Evolutionary conservation across 2,329 filamentous ascomycete species (phyloP), one percentile per base, ranked within the genome.

Genomic region (Tolypocladium ophioglossoides): DNA sequence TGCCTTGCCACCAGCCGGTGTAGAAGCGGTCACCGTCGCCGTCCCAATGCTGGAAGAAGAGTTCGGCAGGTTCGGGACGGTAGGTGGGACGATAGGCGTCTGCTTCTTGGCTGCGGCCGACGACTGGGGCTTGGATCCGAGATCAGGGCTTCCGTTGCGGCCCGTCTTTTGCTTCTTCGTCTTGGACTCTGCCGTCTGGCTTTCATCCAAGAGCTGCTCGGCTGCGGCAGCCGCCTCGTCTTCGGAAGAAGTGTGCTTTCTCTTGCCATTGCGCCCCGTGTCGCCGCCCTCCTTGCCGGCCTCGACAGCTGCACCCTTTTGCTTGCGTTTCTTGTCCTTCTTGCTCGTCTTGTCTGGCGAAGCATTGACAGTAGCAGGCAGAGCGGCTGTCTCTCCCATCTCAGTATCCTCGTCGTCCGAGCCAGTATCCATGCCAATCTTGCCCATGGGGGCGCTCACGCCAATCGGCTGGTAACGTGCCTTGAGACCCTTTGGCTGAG

Each of bases 381-480:
- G 49, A n/a, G 59, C 53, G n/a, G 74, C 63, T 1, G 70, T 71
- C 32, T 73, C 68, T 0, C 61, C 58, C 75, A 78, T 77, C 57
- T 77, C 74, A 7, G 70, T 66, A 55, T 74, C 74, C 6, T 70
- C 72, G 18, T 77, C 74, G 14, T 66, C 68, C 2, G 61, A 57
- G 0, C 61, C 69, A 30, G 20, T 46, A 30, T 73, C 74, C n/a
- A 39, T 53, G 12, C 75, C 75, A 58, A 77, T 77, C 16, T 58
- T 65, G 47, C 62, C 65, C 60, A 66, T 62, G 34, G 66, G 55
- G 24, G 61, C 64, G 55, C 62, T 63, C 46, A 80, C 74, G 32
- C 87, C 87, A 47, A 86, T 79, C 1, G 87, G 86, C 53, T 78
- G 78, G 68, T 80, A 90, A 37, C 86, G 80, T 68, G 84, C 79